Percentiles rank a stretch among this genome's conserved stretches.
phyloP scores from a whole-genome alignment of 75 land plant genomes.

The Isoetes taiwanensis region DNA sequence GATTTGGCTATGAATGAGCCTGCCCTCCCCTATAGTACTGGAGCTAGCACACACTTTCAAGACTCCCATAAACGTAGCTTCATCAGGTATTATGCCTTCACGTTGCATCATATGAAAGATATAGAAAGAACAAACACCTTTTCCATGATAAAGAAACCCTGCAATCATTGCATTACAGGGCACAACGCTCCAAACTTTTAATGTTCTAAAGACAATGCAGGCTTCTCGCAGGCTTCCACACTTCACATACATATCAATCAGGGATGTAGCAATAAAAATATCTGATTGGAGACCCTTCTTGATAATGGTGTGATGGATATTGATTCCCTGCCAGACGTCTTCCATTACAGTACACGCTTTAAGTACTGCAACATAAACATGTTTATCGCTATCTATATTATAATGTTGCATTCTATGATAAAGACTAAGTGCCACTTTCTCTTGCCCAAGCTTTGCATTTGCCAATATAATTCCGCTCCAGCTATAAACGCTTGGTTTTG shows the following conservation, averaged over 20 bases:
- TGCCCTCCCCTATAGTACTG: constrained; percentile 19
- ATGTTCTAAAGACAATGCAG: constrained; percentile 10
- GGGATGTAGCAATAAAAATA: constrained; percentile 27
- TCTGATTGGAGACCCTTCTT: too few species aligned
- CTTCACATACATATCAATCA: constrained; percentile 36
- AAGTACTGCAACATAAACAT: too few species aligned
- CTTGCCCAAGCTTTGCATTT: too few species aligned
- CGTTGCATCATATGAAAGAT: constrained; percentile 2
- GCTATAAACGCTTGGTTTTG: too few species aligned
- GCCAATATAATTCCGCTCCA: too few species aligned
- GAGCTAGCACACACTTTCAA: constrained; percentile 21
- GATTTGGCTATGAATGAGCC: constrained; percentile 24
- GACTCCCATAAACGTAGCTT: constrained; percentile 15
- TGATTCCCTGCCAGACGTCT: too few species aligned
- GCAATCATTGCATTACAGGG: constrained; percentile 28
- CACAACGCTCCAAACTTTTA: constrained; percentile 16
- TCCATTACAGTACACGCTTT: too few species aligned
- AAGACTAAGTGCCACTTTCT: too few species aligned
- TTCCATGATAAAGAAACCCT: constrained; percentile 14
- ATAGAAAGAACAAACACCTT: constrained; percentile 4
- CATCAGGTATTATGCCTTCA: constrained; percentile 11
- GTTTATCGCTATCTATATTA: too few species aligned
- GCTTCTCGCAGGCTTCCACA: constrained; percentile 30
- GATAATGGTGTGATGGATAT: too few species aligned
- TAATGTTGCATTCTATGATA: too few species aligned